Percentiles rank a stretch among this genome's conserved stretches.
phyloP scores from a whole-genome alignment of 2,329 filamentous ascomycete genomes.

The Metarhizium album region DNA sequence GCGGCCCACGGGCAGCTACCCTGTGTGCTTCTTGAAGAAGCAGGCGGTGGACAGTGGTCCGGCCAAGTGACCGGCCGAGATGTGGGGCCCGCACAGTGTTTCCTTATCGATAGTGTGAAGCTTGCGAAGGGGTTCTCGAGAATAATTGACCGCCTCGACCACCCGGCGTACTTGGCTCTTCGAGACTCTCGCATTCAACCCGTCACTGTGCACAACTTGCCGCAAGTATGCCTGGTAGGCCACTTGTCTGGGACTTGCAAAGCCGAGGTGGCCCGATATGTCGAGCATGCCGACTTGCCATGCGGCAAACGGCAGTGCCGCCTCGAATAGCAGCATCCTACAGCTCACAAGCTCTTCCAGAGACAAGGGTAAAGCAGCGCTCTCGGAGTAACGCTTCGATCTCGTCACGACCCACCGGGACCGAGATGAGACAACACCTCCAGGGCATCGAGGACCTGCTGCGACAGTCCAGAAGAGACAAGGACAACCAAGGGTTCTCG shows the following conservation, averaged over 20 bases:
- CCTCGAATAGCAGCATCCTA: conserved; percentile 22
- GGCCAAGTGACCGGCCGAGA: neutral
- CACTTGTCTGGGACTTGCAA: conserved; percentile 23
- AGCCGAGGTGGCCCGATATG: conserved; percentile 26
- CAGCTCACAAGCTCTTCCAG: conserved; percentile 19
- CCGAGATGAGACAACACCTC: conserved; percentile 18
- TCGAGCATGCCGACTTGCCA: conserved; percentile 23
- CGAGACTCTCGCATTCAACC: neutral
- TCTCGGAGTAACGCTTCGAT: conserved; percentile 9
- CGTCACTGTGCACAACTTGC: neutral
- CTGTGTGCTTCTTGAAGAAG: conserved; percentile 5
- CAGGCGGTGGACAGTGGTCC: conserved; percentile 19
- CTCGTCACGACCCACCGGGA: conserved; percentile 15
- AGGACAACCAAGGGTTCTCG: conserved; percentile 15
- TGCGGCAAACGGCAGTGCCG: conserved; percentile 18
- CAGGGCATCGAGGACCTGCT: conserved; percentile 18
- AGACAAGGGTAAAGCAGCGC: conserved; percentile 10
- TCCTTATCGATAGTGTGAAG: conserved; percentile 23
- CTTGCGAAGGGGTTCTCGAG: neutral
- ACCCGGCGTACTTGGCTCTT: no score
- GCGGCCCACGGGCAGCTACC: no score
- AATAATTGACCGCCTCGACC: no score
- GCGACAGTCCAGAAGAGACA: conserved; percentile 10
- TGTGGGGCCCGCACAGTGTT: no score
- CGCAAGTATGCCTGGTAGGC: conserved; percentile 24